Evolutionary conservation across 441 rosid species (phyloP), one percentile per base, ranked within the genome.

Genomic region (Daphne laureola): DNA sequence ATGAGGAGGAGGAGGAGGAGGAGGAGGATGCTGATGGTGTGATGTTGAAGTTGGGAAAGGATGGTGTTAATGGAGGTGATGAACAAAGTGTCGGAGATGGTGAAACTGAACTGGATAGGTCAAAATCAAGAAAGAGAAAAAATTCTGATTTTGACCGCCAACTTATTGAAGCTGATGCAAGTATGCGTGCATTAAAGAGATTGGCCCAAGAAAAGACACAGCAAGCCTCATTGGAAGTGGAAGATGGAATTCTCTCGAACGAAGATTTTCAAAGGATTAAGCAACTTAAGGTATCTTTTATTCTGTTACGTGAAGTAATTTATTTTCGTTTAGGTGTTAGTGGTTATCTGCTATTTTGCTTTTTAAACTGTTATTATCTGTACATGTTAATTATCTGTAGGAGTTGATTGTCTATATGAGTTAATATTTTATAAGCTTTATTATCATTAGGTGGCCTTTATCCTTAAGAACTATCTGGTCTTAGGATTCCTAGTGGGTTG

Each of bases 241-340:
- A 49, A n/a, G 96, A 87, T 64, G 96, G 87, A 40, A 74, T 93
- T 72, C 95, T 90, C 61, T 93, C 96, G n/a, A 86, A 89, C 53
- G 98, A 85, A 63, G 97, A 93, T 70, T 93, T 93, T 67, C 78
- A 49, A 56, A 89, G 66, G 77, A 93, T 90, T 67, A 90, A 85
- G 83, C 74, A 87, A 62, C 82, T 83, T 61, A 77, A 77, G 90
- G 98, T 92, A 67, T 62, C 43, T 55, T 45, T 21, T 36, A 41
- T 61, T 43, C 25, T 21, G 25, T 21, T 21, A 21, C 25, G 25
- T 21, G 25, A 21, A 21, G 2, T 21, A 21, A 21, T 0, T 21
- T 21, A 0, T 21, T 21, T 21, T 4, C 25, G 2, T 21, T 21
- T 21, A 21, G 25, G 25, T 21, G 25, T 21, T 21, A 21, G 25